Conservation (phyloP, 2,329 filamentous ascomycete species). For the Penicillium capsulatum region DNA sequence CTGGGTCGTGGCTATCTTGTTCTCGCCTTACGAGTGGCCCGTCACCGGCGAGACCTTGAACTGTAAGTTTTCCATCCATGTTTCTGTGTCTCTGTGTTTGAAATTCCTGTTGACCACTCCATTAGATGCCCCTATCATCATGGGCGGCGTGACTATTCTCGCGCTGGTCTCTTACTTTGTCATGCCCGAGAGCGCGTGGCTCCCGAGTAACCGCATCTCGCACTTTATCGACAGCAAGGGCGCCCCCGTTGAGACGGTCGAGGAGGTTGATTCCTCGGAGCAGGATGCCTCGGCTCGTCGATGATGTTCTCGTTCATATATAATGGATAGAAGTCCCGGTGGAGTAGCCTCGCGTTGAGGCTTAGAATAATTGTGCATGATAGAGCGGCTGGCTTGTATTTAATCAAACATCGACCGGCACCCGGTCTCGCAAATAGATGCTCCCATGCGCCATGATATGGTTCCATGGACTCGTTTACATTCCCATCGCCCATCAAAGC, state of each 20-base stretch:
- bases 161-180: conserved; percentile 48
- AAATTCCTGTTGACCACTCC: conserved; percentile 4
- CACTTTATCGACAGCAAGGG: conserved; percentile 42
- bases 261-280: conserved; percentile 20
- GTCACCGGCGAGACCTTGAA: conserved; percentile 45
- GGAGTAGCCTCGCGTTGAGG: neutral
- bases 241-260: conserved; percentile 22
- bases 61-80: conserved; percentile 29
- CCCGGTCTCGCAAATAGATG: no score
- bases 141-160: conserved; percentile 48
- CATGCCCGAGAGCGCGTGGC: conserved; percentile 47
- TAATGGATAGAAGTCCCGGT: neutral
- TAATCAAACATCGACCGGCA: no score
- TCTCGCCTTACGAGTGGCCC: conserved; percentile 47
- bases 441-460: no score
- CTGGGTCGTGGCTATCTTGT: conserved; percentile 49
- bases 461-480: no score
- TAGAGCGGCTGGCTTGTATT: no score
- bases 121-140: conserved; percentile 49
- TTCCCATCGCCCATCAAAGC: no score
- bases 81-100: neutral
- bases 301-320: conserved; percentile 10
- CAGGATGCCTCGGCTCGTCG: conserved; percentile 5
- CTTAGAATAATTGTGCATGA: no score
- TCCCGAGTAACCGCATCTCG: conserved; percentile 45